Base-by-base conservation (phyloP, 2,329 filamentous ascomycete species). In the Podosphaera xanthii region DNA sequence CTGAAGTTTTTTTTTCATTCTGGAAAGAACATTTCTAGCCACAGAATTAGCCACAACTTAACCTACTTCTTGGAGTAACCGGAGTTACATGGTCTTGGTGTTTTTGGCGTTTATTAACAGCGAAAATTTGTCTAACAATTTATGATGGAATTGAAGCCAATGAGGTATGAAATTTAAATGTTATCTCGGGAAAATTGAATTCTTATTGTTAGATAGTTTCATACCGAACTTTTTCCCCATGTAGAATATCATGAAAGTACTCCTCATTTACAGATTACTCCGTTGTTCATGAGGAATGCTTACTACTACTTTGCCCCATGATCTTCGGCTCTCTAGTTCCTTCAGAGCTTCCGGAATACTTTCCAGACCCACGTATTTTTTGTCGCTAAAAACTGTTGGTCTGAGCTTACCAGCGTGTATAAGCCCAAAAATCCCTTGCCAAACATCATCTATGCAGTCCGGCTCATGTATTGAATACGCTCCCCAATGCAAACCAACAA, bases 251-350 rank as follows among this genome's bases (percentile, higher is more conserved):
- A 22, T 22, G 22, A 22, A 22, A 22, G 22, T 22, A 22, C 22
- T 40, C 6, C 10, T 40, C 10, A 40, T 42, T 61, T 65, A 83
- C 68, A 83, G 65, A 70, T 78, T 80, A 65, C 76, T 79, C 62
- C 76, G 74, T 5, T 75, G 77, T 52, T 80, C 76, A 65, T 89
- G 86, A 1, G 84, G 82, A 49, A 97, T 76, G 72, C 87, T 87
- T 30, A 96, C 83, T 1, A 96, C 87, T 0, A 97, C 91, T 76
- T 97, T 97, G 0, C 91, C 91, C 91, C 91, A 97, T 1, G 89
- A 95, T 57, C 85, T 86, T 61, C 91, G 76, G 0, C 81, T 80
- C 1, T 87, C 90, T 59, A 97, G 72, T 2, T 86, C 86, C 66
- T 83, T 76, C 66, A 97, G 70, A 0, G 90, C 90, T 61, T 79